phyloP scores from a whole-genome alignment of 2,329 filamentous ascomycete genomes.

The Diaporthe sp. region DNA sequence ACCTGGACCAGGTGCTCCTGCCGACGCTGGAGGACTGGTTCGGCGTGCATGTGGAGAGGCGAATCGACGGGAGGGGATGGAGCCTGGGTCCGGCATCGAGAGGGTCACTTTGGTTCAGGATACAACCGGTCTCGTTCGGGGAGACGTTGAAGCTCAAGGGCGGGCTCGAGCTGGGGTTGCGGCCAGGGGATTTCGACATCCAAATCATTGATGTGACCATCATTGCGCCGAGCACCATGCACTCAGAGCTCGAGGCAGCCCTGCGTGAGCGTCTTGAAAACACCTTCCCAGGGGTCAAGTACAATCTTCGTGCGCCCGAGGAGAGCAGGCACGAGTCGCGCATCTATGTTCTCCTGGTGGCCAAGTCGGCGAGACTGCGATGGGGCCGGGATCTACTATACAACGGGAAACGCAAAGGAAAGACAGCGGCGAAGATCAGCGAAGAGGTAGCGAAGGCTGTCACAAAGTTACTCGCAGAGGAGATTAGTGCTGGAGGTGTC shows the following conservation, averaged over 20 bases:
- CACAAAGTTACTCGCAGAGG: constrained; percentile 58
- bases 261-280: constrained; percentile 55
- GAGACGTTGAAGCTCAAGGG: constrained; percentile 53
- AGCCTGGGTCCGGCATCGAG: constrained; percentile 52
- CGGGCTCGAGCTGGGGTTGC: background rate
- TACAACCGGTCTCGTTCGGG: constrained; percentile 53
- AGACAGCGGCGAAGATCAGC: constrained; percentile 46
- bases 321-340: constrained; percentile 64
- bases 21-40: constrained; percentile 66
- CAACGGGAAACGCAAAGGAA: constrained; percentile 37
- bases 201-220: constrained; percentile 63
- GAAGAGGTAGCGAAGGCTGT: constrained; percentile 59
- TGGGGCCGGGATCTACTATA: constrained; percentile 64
- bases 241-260: constrained; percentile 54
- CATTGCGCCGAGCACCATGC: constrained; percentile 60
- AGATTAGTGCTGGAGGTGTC: constrained; percentile 58
- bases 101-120: constrained; percentile 60
- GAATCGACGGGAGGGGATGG: constrained; percentile 64
- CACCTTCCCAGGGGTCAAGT: constrained; percentile 58
- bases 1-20: constrained; percentile 71
- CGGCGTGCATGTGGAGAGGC: constrained; percentile 59
- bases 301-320: constrained; percentile 61
- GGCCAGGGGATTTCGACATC: constrained; percentile 50
- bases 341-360: constrained; percentile 70
- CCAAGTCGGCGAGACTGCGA: constrained; percentile 58